Base-by-base conservation (phyloP, 2,329 filamentous ascomycete genomes). In the Pseudophaeomoniella oleicola region DNA sequence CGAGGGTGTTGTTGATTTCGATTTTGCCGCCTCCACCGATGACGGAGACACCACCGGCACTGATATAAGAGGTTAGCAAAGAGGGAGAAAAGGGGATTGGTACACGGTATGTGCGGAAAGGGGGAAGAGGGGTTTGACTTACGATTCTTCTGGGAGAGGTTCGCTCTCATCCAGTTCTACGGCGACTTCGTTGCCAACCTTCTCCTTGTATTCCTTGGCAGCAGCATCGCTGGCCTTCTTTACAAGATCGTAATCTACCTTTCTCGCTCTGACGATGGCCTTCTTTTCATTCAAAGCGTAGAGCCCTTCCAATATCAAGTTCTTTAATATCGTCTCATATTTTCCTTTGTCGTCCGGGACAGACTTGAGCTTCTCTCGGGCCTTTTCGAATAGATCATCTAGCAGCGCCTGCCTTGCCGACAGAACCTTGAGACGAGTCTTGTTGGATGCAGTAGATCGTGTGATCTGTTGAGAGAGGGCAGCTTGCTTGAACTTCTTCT, bases 401-500 rank as follows among this genome's bases (percentile, higher is more conserved):
- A 98, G 75, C 52, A 98, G 67, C 62, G 88, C 81, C 70, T 98
- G 90, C 51, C 87, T 75, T 40, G 86, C 81, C 44, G 72, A 73
- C 40, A 98, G 78, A 38, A 98, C 80, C 57, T 81, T 80, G 61
- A 98, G 78, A 42, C 90, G 78, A 40, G 84, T 90, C 72, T 94
- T 93, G 72, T 98, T 98, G 64, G 87, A 75, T 44, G 94, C 79
- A 44, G 87, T 96, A 45, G 87, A 96, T 56, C 83, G 83, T 46
- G 87, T 93, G 67, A 96, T 96, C 68, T 98, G 90, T 72, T 96
- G 90, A 44, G 85, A 88, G 84, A 96, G 93, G 68, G 81, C 75
- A 52, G 90, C 88, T 66, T 93, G 83, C 72, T 94, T 98, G 76
- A 92, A 92, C 70, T 96, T 96, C 77, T 94, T 96, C 66, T 88